Percentiles rank a stretch among this genome's conserved stretches.
Evolutionary conservation across 805 yeast species (phyloP).

Genomic region (Candida maesae): DNA sequence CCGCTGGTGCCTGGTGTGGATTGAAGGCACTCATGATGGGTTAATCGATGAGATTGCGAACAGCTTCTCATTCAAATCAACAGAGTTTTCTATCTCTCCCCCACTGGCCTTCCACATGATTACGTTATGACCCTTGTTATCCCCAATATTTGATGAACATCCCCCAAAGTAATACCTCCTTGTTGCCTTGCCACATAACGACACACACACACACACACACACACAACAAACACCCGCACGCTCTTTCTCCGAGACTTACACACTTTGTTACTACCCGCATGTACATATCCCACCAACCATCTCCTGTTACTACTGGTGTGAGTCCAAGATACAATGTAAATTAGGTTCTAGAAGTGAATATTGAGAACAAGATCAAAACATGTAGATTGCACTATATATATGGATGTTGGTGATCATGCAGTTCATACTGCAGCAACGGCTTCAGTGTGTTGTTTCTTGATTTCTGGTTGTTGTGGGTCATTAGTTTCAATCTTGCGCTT

Average conservation of each 20-base stretch:
- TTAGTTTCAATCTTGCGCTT: constrained; percentile 16
- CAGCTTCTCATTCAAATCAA: too few species aligned
- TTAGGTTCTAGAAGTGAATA: not conserved
- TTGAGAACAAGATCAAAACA: not conserved
- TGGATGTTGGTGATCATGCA: not conserved
- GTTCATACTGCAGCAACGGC: constrained; percentile 9
- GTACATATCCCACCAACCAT: constrained; percentile 1
- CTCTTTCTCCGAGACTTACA: not conserved
- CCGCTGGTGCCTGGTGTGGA: constrained; percentile 92
- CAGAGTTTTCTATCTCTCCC: not conserved
- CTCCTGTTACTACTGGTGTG: too few species aligned
- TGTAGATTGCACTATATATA: not conserved
- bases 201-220: too few species aligned
- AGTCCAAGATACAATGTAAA: constrained; percentile 5
- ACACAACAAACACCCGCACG: not conserved
- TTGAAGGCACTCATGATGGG: constrained; percentile 42
- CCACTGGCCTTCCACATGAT: too few species aligned
- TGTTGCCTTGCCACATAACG: too few species aligned
- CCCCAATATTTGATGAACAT: not conserved
- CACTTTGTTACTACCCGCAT: not conserved
- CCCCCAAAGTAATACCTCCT: not conserved
- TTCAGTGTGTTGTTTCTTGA: constrained; percentile 20
- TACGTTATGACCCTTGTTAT: constrained; percentile 9
- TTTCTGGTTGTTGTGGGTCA: not conserved
- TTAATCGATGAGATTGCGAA: constrained; percentile 1